phyloP scores from a whole-genome alignment of 1,139 yeast genomes.

The Scheffersomyces lignicola region DNA sequence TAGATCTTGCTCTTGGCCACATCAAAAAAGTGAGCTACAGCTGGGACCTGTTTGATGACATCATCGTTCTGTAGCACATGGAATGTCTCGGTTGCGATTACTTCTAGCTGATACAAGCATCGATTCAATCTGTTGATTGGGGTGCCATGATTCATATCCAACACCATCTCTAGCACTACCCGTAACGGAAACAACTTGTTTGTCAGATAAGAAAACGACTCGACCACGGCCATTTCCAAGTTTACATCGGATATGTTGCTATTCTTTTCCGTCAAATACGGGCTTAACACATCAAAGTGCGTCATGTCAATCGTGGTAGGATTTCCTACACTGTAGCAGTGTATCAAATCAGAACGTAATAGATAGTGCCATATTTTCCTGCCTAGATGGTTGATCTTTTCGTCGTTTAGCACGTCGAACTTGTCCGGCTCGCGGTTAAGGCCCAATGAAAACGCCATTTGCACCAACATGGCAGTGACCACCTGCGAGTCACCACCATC shows the following conservation, averaged over 20 bases:
- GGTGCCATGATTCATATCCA: conserved; percentile 18
- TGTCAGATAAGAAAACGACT: conserved; percentile 9
- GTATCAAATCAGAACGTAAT: conserved; percentile 30
- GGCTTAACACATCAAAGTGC: conserved; percentile 37
- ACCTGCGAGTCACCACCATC: conserved; percentile 45
- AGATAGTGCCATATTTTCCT: conserved; percentile 53
- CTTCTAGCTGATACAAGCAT: conserved; percentile 18
- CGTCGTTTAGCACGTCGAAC: conserved; percentile 21
- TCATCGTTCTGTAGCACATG: conserved; percentile 9
- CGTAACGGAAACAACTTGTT: conserved; percentile 8
- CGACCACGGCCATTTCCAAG: conserved; percentile 15
- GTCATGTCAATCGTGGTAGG: conserved; percentile 29
- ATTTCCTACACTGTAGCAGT: conserved; percentile 40
- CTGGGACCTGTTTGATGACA: background rate
- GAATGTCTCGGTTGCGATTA: conserved; percentile 10
- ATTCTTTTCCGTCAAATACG: conserved; percentile 19
- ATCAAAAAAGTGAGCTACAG: conserved; percentile 6
- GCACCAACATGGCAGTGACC: conserved; percentile 35
- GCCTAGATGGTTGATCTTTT: conserved; percentile 34
- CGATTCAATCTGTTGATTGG: conserved; percentile 17
- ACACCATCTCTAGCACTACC: conserved; percentile 12
- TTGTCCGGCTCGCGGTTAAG: conserved; percentile 42
- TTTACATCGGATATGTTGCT: conserved; percentile 12
- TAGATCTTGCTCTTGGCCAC: conserved; percentile 8
- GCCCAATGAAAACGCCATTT: conserved; percentile 46